Base-by-base conservation (phyloP, 1,139 yeast species). In the Taphrina pruni region DNA sequence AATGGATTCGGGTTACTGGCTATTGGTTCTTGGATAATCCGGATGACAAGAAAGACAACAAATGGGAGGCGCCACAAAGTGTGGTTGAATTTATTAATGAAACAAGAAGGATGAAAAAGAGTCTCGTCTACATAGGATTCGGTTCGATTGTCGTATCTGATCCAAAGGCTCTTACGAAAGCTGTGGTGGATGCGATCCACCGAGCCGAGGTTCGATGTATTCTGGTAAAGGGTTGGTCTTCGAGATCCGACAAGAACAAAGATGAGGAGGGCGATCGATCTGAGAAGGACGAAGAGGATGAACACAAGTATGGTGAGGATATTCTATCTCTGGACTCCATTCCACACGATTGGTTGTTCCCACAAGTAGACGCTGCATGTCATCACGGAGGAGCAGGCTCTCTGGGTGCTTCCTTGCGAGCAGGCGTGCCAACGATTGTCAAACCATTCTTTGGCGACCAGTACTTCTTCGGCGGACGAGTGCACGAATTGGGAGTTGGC, bases 321-420 rank as follows among this genome's bases (percentile, higher is more conserved):
- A 84, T 93, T 1, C 89, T 80, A 76, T 87, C 86, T 72, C 81
- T 90, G 12, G 94, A 94, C 4, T 78, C 88, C 12, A 82, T 90
- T 26, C 97, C 97, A 0, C 99, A 93, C 77, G 97, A 92, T 77
- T 94, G 98, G 98, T 80, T 93, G 57, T 93, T 93, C 78, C 89
- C 94, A 0, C 86, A 85, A 72, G 82, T 94, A 56, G 97, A 93
- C 78, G 97, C 94, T 0, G 97, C 96, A 0, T 97, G 93, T 4
- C 99, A 93, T 76, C 99, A 93, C 78, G 99, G 99, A 50, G 99
- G 99, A 0, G 89, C 97, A 0, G 99, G 99, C 0, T 91, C 98
- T 0, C 92, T 98, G 0, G 99, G 99, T 11, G 97, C 97, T 0
- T 85, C 95, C 1, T 77, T 93, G 69, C 80, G 94, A 72, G 89